Base-by-base conservation (phyloP, 2,329 filamentous ascomycete genomes). In the Diaporthe batatas region DNA sequence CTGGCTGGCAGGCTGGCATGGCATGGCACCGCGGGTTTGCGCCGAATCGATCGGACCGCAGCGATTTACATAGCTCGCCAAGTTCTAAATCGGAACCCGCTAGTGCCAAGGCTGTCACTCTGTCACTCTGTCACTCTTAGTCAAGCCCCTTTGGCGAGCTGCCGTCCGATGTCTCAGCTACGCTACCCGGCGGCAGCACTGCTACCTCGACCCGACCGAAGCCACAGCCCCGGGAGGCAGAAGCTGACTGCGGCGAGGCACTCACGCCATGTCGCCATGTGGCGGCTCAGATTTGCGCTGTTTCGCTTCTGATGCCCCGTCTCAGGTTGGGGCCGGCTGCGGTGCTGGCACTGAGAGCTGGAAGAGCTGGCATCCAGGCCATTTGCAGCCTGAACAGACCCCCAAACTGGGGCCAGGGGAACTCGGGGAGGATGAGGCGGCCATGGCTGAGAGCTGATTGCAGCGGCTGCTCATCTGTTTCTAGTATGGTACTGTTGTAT, bases 161-260 rank as follows among this genome's bases (percentile, higher is more conserved):
- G 36, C 44, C 65, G 36, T 57, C 49, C 34, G 34, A 44, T 68
- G 49, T 55, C 51, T 68, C 34, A 54, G 51, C 23, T 57, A 34
- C 62, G 47, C 39, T 29, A 51, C 42, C 54, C 8, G 25, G 29
- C 54, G 39, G 49, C 25, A 8, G 32, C 32, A 39, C 62, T 53
- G 47, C n/a, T 53, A 53, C 62, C 32, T 67, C 62, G 32, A 39
- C 51, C 7, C 14, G n/a, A 53, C 47, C 8, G 62, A 67, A 36
- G 62, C 62, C 44, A n/a, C 62, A 39, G 62, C 47, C 44, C 44
- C 32, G 47, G 62, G 62, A 53, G 47, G 32, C 62, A 67, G 65
- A 44, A 68, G 68, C 42, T 49, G 49, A 51, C 54, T 59, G 54
- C 39, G 68, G 68, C 68, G 14, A 70, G 44, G 68, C 68, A 58